Conservation (phyloP, 2,329 filamentous ascomycete species). For the Fusarium sp. region DNA sequence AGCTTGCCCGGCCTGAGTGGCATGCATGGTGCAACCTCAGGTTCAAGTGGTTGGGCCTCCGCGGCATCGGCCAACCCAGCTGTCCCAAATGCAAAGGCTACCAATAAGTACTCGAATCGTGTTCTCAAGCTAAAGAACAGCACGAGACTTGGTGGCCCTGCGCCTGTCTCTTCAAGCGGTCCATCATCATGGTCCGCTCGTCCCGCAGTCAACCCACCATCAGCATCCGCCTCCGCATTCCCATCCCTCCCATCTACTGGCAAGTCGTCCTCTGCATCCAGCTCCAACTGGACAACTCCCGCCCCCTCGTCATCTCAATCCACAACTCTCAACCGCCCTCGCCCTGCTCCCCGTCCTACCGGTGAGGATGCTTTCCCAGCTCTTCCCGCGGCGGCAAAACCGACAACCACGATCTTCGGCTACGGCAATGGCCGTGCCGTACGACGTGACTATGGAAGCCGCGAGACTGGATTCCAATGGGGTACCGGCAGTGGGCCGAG, state of each 20-base stretch:
- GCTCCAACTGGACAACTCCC: conserved; percentile 49
- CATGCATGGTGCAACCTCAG: conserved; percentile 70
- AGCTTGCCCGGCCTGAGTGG: conserved; percentile 81
- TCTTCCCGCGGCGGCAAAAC: conserved; percentile 80
- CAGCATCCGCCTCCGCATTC: conserved; percentile 54
- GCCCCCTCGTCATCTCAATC: conserved; percentile 47
- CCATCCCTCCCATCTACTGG: conserved; percentile 55
- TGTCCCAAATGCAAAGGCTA: conserved; percentile 53
- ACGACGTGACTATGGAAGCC: conserved; percentile 62
- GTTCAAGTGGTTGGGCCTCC: conserved; percentile 68
- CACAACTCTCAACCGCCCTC: conserved; percentile 33
- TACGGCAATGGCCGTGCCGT: conserved; percentile 67
- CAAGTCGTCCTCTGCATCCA: conserved; percentile 41
- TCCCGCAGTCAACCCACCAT: conserved; percentile 29
- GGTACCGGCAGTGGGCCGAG: conserved; percentile 48
- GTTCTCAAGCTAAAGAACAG: conserved; percentile 71
- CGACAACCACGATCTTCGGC: conserved; percentile 70
- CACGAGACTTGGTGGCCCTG: conserved; percentile 58
- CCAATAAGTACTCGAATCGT: conserved; percentile 63
- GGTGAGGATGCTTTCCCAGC: conserved; percentile 80
- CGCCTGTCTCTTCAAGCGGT: conserved; percentile 40
- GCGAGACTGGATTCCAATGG: conserved; percentile 67
- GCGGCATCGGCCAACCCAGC: conserved; percentile 70
- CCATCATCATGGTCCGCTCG: conserved; percentile 41
- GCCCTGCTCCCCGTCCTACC: conserved; percentile 40